phyloP scores from a whole-genome alignment of 306 rosid species.

The Rosa rugosa region DNA sequence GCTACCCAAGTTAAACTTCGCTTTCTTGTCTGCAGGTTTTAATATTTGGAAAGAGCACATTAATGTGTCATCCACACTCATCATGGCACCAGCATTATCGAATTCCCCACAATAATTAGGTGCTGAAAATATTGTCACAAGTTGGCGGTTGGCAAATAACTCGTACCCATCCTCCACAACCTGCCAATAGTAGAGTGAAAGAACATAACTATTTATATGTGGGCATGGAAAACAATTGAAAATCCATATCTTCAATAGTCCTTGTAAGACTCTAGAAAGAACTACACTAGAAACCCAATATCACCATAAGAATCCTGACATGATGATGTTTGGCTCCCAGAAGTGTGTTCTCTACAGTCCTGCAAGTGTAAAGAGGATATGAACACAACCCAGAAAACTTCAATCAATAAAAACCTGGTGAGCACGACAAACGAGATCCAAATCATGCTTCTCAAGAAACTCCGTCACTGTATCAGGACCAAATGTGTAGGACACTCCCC shows the following conservation, averaged over 20 bases:
- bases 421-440: conserved; percentile 96
- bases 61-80: conserved; percentile 93
- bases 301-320: not conserved
- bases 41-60: conserved; percentile 98
- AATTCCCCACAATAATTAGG: conserved; percentile 97
- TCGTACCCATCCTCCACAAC: conserved; percentile 96
- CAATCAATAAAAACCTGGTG: conserved; percentile 67
- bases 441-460: conserved; percentile 87
- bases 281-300: conserved; percentile 11
- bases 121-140: conserved; percentile 92
- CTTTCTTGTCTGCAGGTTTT: conserved; percentile 71
- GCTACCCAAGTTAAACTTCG: conserved; percentile 59
- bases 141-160: conserved; percentile 83
- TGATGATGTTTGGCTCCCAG: conserved; percentile 10
- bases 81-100: conserved; percentile 98
- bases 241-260: conserved; percentile 15
- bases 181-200: conserved; percentile 38
- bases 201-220: conserved; percentile 16
- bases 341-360: conserved; percentile 23
- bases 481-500: conserved; percentile 95
- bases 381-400: conserved; percentile 22
- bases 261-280: conserved; percentile 12
- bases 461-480: conserved; percentile 79
- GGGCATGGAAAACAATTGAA: conserved; percentile 13
- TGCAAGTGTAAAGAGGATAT: conserved; percentile 17